Percentiles rank a stretch among this genome's conserved stretches.
These are phyloP conservation scores for Colletotrichum higginsianum DNA, from an alignment of 2,329 filamentous ascomycete species.

Conservation along the genomic window DNA sequence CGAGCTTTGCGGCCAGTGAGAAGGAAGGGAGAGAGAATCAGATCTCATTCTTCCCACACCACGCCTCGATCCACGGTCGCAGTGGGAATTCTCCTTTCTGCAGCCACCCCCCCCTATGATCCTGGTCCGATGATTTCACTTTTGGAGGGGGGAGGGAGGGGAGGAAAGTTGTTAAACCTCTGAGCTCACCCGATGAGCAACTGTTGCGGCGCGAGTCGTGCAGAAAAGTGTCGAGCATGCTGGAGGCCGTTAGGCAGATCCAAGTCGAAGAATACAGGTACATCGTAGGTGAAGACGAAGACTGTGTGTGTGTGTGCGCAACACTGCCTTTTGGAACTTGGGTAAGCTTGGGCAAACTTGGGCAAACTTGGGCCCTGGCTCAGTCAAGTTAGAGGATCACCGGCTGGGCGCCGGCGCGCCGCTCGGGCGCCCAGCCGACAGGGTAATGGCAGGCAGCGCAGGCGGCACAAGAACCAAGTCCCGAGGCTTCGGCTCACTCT, in stretches of 20 bases:
- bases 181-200: slow-evolving; percentile 8
- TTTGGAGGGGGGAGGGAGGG: neutral
- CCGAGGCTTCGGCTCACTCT: slow-evolving; percentile 7
- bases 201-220: slow-evolving; percentile 16
- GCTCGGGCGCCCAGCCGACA: slow-evolving; percentile 24
- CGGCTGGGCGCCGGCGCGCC: slow-evolving; percentile 23
- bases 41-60: slow-evolving; percentile 39
- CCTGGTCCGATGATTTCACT: slow-evolving; percentile 37
- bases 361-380: neutral
- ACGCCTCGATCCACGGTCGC: slow-evolving; percentile 41
- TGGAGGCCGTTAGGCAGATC: neutral
- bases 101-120: slow-evolving; percentile 23
- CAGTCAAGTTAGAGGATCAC: slow-evolving; percentile 21
- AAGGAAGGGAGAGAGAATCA: slow-evolving; percentile 22
- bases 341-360: neutral
- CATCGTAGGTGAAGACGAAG: neutral
- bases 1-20: slow-evolving; percentile 20
- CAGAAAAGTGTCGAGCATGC: neutral
- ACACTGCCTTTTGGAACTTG: neutral
- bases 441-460: slow-evolving; percentile 4
- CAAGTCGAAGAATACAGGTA: neutral
- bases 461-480: slow-evolving; percentile 6
- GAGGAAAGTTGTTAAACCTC: slow-evolving; percentile 8
- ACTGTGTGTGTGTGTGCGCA: neutral
- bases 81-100: slow-evolving; percentile 30